Percentiles rank a stretch among this genome's conserved stretches.
phyloP scores from a whole-genome alignment of 257 asterid species.

The Perilla frutescens region DNA sequence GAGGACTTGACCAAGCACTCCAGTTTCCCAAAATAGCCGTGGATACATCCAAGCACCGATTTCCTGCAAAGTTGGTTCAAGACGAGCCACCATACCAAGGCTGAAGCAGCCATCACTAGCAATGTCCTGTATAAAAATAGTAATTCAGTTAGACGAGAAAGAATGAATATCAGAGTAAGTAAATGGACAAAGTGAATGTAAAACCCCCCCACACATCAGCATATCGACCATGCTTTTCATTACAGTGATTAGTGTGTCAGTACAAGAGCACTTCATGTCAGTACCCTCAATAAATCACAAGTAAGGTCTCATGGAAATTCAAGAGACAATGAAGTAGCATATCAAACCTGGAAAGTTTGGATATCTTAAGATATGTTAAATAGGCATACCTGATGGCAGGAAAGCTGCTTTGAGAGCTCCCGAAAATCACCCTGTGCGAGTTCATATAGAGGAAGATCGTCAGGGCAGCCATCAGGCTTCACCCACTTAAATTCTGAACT shows the following conservation, averaged over 20 bases:
- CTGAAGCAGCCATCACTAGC: slow-evolving; percentile 98
- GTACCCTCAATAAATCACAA: neutral
- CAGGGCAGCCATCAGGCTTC: slow-evolving; percentile 87
- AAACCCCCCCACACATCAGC: neutral
- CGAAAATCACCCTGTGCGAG: slow-evolving; percentile 61
- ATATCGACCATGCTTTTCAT: neutral
- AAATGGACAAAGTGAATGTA: neutral
- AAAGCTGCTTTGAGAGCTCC: slow-evolving; percentile 74
- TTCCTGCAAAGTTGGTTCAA: slow-evolving; percentile 66
- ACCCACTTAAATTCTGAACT: slow-evolving; percentile 79
- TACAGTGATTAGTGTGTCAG: neutral
- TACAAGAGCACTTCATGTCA: neutral
- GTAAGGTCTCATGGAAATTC: neutral
- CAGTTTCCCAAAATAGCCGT: slow-evolving; percentile 94
- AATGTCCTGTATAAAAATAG: slow-evolving; percentile 59
- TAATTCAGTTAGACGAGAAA: slow-evolving; percentile 3
- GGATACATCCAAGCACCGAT: slow-evolving; percentile 94
- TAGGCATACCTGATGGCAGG: slow-evolving; percentile 78
- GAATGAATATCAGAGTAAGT: neutral
- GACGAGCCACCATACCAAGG: slow-evolving; percentile 91
- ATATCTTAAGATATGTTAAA: slow-evolving; percentile 26
- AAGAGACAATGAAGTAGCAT: slow-evolving; percentile 2
- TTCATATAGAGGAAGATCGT: slow-evolving; percentile 80
- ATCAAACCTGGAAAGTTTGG: slow-evolving; percentile 1
- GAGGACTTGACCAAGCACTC: slow-evolving; percentile 94